phyloP scores from a whole-genome alignment of 2,329 filamentous ascomycete species.

The Alternaria sp. region DNA sequence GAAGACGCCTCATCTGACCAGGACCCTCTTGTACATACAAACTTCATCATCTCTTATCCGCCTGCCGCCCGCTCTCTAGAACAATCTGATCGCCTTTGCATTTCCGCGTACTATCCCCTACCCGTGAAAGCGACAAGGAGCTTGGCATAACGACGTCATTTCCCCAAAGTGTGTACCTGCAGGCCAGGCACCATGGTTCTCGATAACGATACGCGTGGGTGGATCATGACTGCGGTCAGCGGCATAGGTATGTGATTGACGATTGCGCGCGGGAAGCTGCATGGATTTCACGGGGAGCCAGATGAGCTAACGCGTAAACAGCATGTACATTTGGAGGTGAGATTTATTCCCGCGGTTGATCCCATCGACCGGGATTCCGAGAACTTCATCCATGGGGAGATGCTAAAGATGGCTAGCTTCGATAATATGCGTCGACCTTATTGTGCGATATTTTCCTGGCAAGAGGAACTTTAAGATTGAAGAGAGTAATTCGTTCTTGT shows the following conservation, averaged over 20 bases:
- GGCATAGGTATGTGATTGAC: constrained; percentile 68
- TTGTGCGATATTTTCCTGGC: constrained; percentile 75
- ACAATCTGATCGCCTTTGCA: background rate
- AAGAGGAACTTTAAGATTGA: constrained; percentile 83
- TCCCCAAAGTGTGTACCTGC: constrained; percentile 10
- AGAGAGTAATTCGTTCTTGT: constrained; percentile 86
- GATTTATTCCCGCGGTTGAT: background rate
- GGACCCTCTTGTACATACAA: constrained; percentile 6
- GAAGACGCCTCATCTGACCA: constrained; percentile 12
- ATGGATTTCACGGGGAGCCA: background rate
- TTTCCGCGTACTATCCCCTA: constrained; percentile 2
- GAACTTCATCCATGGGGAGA: constrained; percentile 7
- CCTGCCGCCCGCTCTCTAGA: background rate
- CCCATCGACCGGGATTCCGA: background rate
- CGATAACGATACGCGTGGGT: constrained; percentile 77
- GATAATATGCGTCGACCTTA: constrained; percentile 84
- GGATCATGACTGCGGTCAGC: constrained; percentile 86
- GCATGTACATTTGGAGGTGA: constrained; percentile 49
- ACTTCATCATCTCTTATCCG: constrained; percentile 3
- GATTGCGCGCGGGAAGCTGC: constrained; percentile 17
- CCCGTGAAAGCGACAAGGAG: background rate
- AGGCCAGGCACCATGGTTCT: constrained; percentile 32
- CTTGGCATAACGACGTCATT: constrained; percentile 28
- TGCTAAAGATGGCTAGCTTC: constrained; percentile 61
- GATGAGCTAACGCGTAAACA: constrained; percentile 26